Evolutionary conservation across 305 asterid genomes (phyloP).

Genomic region (Solanum aculeatissimum): DNA sequence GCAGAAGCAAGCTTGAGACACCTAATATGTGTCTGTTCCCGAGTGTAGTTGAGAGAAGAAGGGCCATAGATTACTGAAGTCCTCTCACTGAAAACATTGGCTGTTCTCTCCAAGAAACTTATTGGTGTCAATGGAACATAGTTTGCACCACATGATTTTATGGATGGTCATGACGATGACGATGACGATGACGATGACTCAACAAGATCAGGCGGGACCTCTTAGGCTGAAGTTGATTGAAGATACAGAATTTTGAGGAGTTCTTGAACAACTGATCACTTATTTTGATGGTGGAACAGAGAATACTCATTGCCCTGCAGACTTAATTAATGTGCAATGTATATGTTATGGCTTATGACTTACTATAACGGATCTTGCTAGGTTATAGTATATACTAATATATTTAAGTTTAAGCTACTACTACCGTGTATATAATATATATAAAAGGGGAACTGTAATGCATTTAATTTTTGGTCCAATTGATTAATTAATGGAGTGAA

Average conservation of each 20-base stretch:
- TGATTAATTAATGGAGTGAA: too few species aligned
- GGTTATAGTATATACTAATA: neutral
- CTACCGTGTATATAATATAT: too few species aligned
- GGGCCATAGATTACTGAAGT: neutral
- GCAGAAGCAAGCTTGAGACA: constrained; percentile 9
- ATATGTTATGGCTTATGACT: neutral
- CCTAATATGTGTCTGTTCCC: constrained; percentile 5
- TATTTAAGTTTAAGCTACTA: too few species aligned
- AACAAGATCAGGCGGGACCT: neutral
- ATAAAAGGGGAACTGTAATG: too few species aligned
- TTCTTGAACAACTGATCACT: neutral
- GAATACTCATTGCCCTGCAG: neutral
- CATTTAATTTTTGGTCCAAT: too few species aligned
- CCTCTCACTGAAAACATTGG: neutral
- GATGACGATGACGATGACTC: neutral
- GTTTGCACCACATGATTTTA: constrained; percentile 2
- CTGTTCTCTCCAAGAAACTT: constrained; percentile 14
- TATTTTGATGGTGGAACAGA: neutral
- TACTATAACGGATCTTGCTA: neutral
- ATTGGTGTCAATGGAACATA: constrained; percentile 6
- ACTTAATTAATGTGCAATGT: neutral
- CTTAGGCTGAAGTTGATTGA: neutral
- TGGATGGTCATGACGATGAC: neutral
- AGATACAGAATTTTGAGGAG: neutral
- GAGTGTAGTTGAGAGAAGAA: neutral